phyloP scores from a whole-genome alignment of 2,329 filamentous ascomycete species.

The Aspergillus sp. region DNA sequence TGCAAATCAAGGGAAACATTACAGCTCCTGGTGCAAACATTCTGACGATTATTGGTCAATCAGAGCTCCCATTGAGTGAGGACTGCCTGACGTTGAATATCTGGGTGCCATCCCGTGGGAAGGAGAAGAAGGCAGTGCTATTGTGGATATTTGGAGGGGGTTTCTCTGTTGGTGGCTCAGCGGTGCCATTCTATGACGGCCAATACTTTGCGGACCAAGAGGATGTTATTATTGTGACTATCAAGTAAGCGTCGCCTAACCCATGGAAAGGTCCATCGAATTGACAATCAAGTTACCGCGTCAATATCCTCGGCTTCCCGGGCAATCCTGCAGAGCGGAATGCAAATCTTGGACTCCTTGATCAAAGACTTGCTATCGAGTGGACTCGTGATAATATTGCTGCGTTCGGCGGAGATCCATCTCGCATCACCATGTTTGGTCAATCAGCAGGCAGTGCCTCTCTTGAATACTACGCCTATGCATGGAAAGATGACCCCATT shows the following conservation, averaged over 20 bases:
- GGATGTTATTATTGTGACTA: constrained; percentile 6
- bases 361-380: constrained; percentile 11
- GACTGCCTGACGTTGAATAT: constrained; percentile 1
- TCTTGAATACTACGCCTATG: neutral
- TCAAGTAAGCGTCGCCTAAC: too few species aligned
- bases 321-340: constrained; percentile 5
- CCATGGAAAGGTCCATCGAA: neutral
- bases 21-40: neutral
- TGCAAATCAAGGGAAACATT: too few species aligned
- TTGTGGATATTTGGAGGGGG: constrained; percentile 1
- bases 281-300: constrained; percentile 1
- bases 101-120: neutral
- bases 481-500: neutral
- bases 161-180: too few species aligned
- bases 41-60: neutral
- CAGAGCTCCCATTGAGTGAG: neutral
- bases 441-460: constrained; percentile 7
- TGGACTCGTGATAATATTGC: constrained; percentile 14
- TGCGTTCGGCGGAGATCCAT: constrained; percentile 13
- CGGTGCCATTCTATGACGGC: neutral
- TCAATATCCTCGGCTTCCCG: constrained; percentile 13
- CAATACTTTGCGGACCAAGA: neutral
- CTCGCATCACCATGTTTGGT: constrained; percentile 11
- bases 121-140: neutral
- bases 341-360: constrained; percentile 12